These are phyloP conservation scores for Blastobotrys raffinosifermentans DNA, from an alignment of 1,139 yeast genomes.

Conservation along the genomic window DNA sequence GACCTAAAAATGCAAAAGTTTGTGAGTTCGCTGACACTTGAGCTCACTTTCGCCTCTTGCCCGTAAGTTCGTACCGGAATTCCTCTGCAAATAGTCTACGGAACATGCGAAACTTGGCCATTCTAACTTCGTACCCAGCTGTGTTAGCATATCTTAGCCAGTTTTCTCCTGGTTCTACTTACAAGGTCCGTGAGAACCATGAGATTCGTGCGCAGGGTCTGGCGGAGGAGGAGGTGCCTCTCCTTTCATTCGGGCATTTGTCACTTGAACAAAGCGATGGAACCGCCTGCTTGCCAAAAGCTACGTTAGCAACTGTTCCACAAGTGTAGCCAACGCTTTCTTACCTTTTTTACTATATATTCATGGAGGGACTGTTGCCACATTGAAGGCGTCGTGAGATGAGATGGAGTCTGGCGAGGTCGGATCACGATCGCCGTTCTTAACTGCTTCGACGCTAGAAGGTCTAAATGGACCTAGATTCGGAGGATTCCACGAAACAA, in stretches of 20 bases:
- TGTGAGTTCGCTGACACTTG: no score
- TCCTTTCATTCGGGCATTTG: constrained; percentile 51
- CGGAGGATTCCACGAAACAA: no score
- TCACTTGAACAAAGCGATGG: constrained; percentile 59
- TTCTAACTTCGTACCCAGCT: constrained; percentile 19
- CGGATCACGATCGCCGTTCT: no score
- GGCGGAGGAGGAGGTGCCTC: constrained; percentile 32
- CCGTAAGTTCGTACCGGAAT: constrained; percentile 43
- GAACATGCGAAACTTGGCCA: constrained; percentile 52
- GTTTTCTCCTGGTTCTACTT: no score
- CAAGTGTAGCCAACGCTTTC: constrained; percentile 1
- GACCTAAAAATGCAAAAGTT: no score
- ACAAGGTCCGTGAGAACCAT: constrained; percentile 13
- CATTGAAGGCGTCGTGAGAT: no score
- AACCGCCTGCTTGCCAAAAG: constrained; percentile 59
- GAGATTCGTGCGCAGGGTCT: constrained; percentile 7
- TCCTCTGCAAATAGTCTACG: constrained; percentile 60
- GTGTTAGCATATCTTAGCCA: constrained; percentile 8
- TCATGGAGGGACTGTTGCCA: constrained; percentile 26
- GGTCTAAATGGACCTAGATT: no score
- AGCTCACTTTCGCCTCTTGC: neutral
- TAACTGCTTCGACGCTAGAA: no score
- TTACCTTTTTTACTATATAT: constrained; percentile 21
- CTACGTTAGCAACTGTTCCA: constrained; percentile 21
- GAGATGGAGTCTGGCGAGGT: no score